Evolutionary conservation across 371 early-diverging fungal genomes (phyloP), one percentile per base, ranked within the genome.

Genomic region (Conidiobolus incongruus): DNA sequence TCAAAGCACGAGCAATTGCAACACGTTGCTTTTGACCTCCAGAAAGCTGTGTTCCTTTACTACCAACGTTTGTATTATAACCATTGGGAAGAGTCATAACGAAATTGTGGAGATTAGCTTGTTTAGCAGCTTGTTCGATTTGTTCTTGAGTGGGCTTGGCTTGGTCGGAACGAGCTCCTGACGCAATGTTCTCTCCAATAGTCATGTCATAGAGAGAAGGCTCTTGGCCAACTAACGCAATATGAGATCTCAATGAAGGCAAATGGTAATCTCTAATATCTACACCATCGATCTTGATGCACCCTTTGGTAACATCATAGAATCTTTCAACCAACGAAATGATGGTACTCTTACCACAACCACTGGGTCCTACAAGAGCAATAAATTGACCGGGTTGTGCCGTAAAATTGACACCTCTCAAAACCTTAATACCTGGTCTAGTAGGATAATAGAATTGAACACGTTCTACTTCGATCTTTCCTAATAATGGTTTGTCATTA

Each of bases 211-310:
- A 87, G 30, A 93, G 58, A 13, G 68, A 64, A 16, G 88, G 87
- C 54, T 90, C 90, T 59, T 96, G 94, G 30, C 76, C 70, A 4
- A 92, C 89, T 20, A 89, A 55, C 1, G 80, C 75, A 56, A 91
- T 68, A 38, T 75, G 66, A 7, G 65, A 49, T 35, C 89, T 72
- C 10, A 84, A 55, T 32, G 70, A 65, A 19, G 56, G 52, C 29
- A 81, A 52, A 33, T 63, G 56, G 50, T 77, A 68, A 15, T 70
- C 68, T 40, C 65, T 62, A 33, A 82, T 50, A 37, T 77, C 63
- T 4, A 54, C 52, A 34, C 81, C 80, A 52, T 87, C 84, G 10
- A 85, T 32, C 23, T 53, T 49, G 24, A 86, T 65, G 0, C 52
- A 35, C 28, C 87, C 88, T 29, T 48, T 48, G 12, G 49, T 51